Conservation (phyloP, 2,329 filamentous ascomycete species). For the Pseudogymnoascus sp. region DNA sequence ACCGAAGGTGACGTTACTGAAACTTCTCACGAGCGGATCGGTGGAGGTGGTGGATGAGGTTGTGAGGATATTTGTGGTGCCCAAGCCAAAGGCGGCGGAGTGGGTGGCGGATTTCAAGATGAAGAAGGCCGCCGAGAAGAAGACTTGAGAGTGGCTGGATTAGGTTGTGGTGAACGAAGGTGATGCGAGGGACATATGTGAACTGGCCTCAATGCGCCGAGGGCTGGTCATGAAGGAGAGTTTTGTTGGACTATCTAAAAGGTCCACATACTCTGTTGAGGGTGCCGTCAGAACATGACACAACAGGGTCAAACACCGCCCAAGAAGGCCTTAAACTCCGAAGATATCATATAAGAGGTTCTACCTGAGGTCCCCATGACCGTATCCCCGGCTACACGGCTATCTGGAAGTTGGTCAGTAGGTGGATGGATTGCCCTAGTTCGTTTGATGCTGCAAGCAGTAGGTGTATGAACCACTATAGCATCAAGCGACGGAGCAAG, state of each 20-base stretch:
- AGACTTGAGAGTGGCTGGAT: neutral
- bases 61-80: slow-evolving; percentile 75
- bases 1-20: slow-evolving; percentile 70
- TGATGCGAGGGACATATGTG: neutral
- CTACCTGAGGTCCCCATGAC: neutral
- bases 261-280: neutral
- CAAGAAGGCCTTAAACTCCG: neutral
- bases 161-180: neutral
- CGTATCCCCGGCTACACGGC: neutral
- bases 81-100: slow-evolving; percentile 56
- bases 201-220: neutral
- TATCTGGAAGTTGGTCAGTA: neutral
- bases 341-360: neutral
- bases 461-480: neutral
- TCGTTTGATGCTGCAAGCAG: neutral
- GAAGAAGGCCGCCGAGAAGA: slow-evolving; percentile 51
- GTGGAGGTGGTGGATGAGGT: slow-evolving; percentile 84
- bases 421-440: neutral
- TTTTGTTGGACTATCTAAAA: neutral
- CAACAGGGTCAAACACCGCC: neutral
- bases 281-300: neutral
- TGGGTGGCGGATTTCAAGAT: slow-evolving; percentile 84
- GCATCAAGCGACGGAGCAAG: neutral
- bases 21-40: slow-evolving; percentile 67
- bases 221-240: neutral